phyloP scores from a whole-genome alignment of 495 filamentous ascomycete genomes.

The Trichocladium uniseriatum region DNA sequence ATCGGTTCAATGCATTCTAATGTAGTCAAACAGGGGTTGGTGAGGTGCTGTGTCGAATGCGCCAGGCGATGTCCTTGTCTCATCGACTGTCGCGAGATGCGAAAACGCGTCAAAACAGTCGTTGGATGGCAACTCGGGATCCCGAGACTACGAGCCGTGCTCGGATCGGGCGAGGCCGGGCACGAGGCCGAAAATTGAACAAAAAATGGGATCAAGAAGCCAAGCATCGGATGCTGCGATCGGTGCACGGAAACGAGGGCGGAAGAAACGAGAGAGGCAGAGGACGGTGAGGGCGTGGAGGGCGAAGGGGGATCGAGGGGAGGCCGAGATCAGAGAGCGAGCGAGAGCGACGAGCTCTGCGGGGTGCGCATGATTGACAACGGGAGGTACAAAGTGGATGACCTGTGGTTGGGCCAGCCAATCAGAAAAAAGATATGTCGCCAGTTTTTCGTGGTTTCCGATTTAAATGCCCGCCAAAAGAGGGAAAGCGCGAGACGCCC shows the following conservation, averaged over 20 bases:
- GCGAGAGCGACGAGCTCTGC: conserved; percentile 17
- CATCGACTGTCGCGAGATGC: conserved; percentile 16
- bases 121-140: conserved; percentile 4
- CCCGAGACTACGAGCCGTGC: not conserved
- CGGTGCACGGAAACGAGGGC: conserved; percentile 2
- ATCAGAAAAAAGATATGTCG: conserved; percentile 34
- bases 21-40: conserved; percentile 26
- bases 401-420: conserved; percentile 30
- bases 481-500: conserved; percentile 21
- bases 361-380: conserved; percentile 32
- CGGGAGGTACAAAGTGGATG: conserved; percentile 31
- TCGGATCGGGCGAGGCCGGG: not conserved
- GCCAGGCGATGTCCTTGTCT: conserved; percentile 17
- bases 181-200: conserved; percentile 11
- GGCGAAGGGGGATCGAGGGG: conserved; percentile 21
- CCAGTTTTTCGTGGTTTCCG: conserved; percentile 20
- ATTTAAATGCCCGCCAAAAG: conserved; percentile 24
- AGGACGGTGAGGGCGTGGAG: conserved; percentile 24
- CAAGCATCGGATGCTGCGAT: not conserved
- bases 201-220: conserved; percentile 17
- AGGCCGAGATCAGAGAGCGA: conserved; percentile 31
- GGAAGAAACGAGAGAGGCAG: conserved; percentile 31
- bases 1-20: conserved; percentile 13
- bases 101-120: conserved; percentile 21
- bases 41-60: conserved; percentile 25